These are phyloP conservation scores for Urostyla sp. DNA, from an alignment of 73 alveolate genomes.

Conservation along the genomic window DNA sequence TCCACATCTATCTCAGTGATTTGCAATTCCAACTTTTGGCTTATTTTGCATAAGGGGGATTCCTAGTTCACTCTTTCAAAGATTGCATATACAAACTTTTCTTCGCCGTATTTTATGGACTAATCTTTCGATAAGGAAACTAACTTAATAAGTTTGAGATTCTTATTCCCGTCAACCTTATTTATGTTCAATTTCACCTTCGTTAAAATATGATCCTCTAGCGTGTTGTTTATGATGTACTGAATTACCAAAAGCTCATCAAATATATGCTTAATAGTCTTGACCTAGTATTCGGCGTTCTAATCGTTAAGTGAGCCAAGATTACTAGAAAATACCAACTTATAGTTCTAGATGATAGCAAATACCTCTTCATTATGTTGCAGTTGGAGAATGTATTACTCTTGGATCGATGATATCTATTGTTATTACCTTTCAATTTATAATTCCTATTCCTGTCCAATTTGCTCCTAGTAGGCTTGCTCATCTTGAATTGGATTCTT, in stretches of 20 bases:
- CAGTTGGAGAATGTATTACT: neutral
- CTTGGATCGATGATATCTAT: slow-evolving; percentile 1
- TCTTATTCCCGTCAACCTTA: neutral
- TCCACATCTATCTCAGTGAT: slow-evolving; percentile 64
- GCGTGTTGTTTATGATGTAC: slow-evolving; percentile 47
- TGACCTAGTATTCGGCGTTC: slow-evolving; percentile 57
- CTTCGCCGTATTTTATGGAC: slow-evolving; percentile 25
- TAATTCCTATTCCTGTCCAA: neutral
- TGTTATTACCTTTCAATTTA: neutral
- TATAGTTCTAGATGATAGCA: neutral
- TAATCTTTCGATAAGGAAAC: neutral
- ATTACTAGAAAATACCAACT: slow-evolving; percentile 3
- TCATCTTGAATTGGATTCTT: too few species aligned
- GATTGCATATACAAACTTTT: slow-evolving; percentile 32
- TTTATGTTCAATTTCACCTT: slow-evolving; percentile 5
- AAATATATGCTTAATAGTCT: slow-evolving; percentile 57
- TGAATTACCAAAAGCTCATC: slow-evolving; percentile 38
- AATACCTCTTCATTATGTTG: neutral
- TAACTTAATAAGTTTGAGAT: neutral
- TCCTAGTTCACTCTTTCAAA: neutral
- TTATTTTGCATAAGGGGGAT: slow-evolving; percentile 47
- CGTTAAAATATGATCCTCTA: slow-evolving; percentile 62
- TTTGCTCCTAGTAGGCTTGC: too few species aligned
- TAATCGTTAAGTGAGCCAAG: slow-evolving; percentile 11
- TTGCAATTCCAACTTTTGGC: slow-evolving; percentile 13